Evolutionary conservation across 257 asterid species (phyloP).

Genomic region (Ilex asprella): DNA sequence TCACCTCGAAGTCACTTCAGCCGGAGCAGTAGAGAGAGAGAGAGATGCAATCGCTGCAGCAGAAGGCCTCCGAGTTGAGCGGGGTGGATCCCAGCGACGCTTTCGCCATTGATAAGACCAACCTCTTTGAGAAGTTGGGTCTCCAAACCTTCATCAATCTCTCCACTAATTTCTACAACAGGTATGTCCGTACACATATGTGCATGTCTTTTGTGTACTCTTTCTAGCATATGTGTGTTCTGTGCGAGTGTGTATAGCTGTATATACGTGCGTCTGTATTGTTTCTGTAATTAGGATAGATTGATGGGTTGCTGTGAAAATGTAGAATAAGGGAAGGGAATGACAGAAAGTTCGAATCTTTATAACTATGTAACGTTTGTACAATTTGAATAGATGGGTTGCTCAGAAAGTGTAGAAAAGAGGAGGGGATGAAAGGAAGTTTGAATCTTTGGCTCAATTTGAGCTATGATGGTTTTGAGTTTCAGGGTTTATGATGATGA

Average conservation of each 20-base stretch:
- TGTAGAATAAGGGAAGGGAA: too few relatives aligned
- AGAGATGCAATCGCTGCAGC: conserved; percentile 78
- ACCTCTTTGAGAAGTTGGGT: conserved; percentile 77
- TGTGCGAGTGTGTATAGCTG: background rate
- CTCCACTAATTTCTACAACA: conserved; percentile 81
- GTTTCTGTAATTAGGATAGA: too few relatives aligned
- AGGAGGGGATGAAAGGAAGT: too few relatives aligned
- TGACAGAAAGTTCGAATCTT: too few relatives aligned
- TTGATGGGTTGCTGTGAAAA: too few relatives aligned
- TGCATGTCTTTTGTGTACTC: background rate
- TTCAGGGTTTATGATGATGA: conserved; percentile 83
- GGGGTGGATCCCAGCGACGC: conserved; percentile 64
- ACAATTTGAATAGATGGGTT: conserved; percentile 1
- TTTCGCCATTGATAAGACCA: conserved; percentile 67
- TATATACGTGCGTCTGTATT: too few relatives aligned
- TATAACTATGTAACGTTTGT: background rate
- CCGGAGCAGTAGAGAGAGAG: background rate
- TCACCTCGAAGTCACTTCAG: too few relatives aligned
- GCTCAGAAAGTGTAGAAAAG: background rate
- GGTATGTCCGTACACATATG: conserved; percentile 25
- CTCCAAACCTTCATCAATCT: conserved; percentile 73
- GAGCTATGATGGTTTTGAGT: background rate
- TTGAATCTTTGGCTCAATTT: background rate
- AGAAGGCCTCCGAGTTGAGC: conserved; percentile 93
- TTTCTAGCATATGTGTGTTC: background rate